A percentile compares a stretch with the other conserved stretches of the same genome.
phyloP scores from a whole-genome alignment of 441 rosid species.

The Cnidoscolus chayamansa region DNA sequence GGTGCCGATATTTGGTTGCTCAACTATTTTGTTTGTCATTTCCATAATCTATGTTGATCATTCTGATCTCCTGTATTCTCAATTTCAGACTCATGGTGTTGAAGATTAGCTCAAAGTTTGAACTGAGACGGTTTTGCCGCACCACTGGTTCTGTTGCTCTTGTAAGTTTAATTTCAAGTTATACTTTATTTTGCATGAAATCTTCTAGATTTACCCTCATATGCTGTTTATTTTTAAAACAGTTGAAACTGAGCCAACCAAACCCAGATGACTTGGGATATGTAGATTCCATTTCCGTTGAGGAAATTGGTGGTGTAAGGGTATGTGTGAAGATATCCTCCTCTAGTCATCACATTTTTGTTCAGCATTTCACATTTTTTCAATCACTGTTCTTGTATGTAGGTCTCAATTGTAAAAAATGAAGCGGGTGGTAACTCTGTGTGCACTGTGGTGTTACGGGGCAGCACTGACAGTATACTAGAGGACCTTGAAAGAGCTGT shows the following conservation, averaged over 20 bases:
- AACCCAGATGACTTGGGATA: slow-evolving; percentile 89
- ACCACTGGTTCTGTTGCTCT: slow-evolving; percentile 93
- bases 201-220: slow-evolving; percentile 18
- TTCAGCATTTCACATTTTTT: background rate
- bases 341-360: slow-evolving; percentile 12
- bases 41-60: background rate
- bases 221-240: slow-evolving; percentile 23
- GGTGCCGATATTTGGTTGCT: background rate
- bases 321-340: slow-evolving; percentile 43
- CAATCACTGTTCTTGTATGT: slow-evolving; percentile 1
- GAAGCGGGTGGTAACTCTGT: slow-evolving; percentile 96
- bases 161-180: slow-evolving; percentile 41
- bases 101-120: slow-evolving; percentile 98
- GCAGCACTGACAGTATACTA: slow-evolving; percentile 94
- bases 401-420: slow-evolving; percentile 88
- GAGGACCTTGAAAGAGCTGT: slow-evolving; percentile 99
- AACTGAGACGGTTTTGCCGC: slow-evolving; percentile 92
- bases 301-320: slow-evolving; percentile 95
- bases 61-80: slow-evolving; percentile 20
- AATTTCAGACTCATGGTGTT: slow-evolving; percentile 85
- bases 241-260: slow-evolving; percentile 92
- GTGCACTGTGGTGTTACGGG: slow-evolving; percentile 87
- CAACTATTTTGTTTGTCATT: background rate
- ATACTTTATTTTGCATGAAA: slow-evolving; percentile 5
- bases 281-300: slow-evolving; percentile 84